Percentiles rank a stretch among this genome's conserved stretches.
Evolutionary conservation across 176 grass and related monocot genomes (phyloP).

Genomic region (Cenchrus fungigraminus): DNA sequence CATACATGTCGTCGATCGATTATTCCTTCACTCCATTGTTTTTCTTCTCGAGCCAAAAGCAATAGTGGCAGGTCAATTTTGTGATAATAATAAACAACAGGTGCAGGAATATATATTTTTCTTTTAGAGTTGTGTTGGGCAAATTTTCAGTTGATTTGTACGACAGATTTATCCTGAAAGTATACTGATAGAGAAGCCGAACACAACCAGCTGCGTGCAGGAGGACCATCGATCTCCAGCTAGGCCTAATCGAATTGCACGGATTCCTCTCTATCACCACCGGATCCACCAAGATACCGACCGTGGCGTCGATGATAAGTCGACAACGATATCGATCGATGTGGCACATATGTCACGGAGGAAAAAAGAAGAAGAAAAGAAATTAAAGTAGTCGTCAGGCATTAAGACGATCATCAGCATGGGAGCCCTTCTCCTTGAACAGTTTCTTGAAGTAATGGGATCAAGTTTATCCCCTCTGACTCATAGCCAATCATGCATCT

Average conservation of each 20-base stretch:
- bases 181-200: too few relatives aligned
- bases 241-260: too few relatives aligned
- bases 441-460: conserved; percentile 23
- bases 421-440: background rate
- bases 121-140: too few relatives aligned
- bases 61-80: background rate
- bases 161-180: too few relatives aligned
- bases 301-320: background rate
- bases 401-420: background rate
- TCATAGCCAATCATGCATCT: background rate
- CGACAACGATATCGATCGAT: background rate
- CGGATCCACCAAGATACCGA: background rate
- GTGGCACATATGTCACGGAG: too few relatives aligned
- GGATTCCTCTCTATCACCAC: too few relatives aligned
- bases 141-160: too few relatives aligned
- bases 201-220: too few relatives aligned
- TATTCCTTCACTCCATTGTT: background rate
- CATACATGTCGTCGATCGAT: too few relatives aligned
- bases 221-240: too few relatives aligned
- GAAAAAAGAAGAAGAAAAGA: too few relatives aligned
- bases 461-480: background rate
- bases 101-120: too few relatives aligned
- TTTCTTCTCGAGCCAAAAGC: background rate
- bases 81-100: background rate
- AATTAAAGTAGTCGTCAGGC: background rate